A percentile compares a stretch with the other conserved stretches of the same genome.
These are phyloP conservation scores for Zizania palustris DNA, from an alignment of 202 grass and related monocot species.

Conservation along the genomic window DNA sequence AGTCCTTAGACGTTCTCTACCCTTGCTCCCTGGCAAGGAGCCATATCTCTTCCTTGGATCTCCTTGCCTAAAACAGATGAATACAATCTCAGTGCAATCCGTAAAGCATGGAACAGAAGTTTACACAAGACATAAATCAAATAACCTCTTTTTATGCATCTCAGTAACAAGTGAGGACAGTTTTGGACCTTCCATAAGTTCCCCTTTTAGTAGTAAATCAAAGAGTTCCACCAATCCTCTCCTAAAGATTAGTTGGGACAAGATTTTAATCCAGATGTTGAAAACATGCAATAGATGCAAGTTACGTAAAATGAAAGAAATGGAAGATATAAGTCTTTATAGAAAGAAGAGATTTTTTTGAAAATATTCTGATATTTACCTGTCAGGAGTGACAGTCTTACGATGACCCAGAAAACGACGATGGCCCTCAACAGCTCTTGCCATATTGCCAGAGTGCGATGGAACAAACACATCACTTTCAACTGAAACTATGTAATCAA, in stretches of 20 bases:
- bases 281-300: conserved; percentile 14
- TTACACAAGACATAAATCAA: conserved; percentile 26
- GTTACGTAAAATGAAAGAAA: background rate
- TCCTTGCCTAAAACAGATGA: conserved; percentile 65
- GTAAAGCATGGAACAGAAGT: conserved; percentile 4
- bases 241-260: conserved; percentile 53
- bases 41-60: conserved; percentile 85
- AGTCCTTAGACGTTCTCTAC: conserved; percentile 68
- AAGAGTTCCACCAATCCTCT: conserved; percentile 93
- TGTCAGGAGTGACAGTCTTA: conserved; percentile 81
- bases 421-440: conserved; percentile 94
- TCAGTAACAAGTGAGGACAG: conserved; percentile 70
- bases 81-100: conserved; percentile 27
- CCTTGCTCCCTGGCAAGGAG: conserved; percentile 82
- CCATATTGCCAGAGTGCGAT: conserved; percentile 91
- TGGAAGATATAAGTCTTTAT: background rate
- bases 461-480: conserved; percentile 94
- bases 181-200: conserved; percentile 66
- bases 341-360: conserved; percentile 13
- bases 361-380: conserved; percentile 46
- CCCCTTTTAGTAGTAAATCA: conserved; percentile 82
- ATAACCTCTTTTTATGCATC: conserved; percentile 86
- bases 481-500: conserved; percentile 95
- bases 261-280: conserved; percentile 1
- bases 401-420: conserved; percentile 84